Percentiles rank a stretch among this genome's conserved stretches.
phyloP scores from a whole-genome alignment of 306 rosid species.

The Malus asiatica region DNA sequence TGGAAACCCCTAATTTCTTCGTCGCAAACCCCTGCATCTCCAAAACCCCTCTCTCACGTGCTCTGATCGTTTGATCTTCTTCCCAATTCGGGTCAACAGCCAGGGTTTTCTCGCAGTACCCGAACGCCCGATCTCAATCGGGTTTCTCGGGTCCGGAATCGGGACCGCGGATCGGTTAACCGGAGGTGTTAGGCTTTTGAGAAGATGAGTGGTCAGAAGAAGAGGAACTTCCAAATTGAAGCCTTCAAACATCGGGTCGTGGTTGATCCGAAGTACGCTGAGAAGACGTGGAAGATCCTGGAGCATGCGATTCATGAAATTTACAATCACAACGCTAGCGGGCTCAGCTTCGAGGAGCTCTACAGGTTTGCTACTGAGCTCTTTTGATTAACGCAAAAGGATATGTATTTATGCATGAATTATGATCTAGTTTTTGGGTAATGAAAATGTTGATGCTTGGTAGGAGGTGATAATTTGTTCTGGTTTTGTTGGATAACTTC shows the following conservation, averaged over 20 bases:
- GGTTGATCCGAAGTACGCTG: conserved; percentile 91
- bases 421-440: background rate
- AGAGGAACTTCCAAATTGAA: conserved; percentile 88
- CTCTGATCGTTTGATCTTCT: background rate
- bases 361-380: conserved; percentile 50
- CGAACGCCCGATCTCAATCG: background rate
- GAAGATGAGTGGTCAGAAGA: conserved; percentile 82
- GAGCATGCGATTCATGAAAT: conserved; percentile 86
- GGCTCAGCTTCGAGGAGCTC: conserved; percentile 94
- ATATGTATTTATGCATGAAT: background rate
- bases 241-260: conserved; percentile 90
- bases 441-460: background rate
- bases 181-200: background rate
- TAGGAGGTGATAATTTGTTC: background rate
- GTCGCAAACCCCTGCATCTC: background rate
- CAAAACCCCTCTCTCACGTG: background rate
- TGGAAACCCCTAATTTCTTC: conserved; percentile 3
- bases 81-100: background rate
- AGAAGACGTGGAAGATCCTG: conserved; percentile 88
- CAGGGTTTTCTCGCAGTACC: background rate
- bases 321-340: conserved; percentile 92
- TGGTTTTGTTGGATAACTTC: background rate
- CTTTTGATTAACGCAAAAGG: background rate
- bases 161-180: background rate
- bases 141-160: background rate